Base-by-base conservation (phyloP, 2,329 filamentous ascomycete genomes). In the Macrophomina pseudophaseolina region DNA sequence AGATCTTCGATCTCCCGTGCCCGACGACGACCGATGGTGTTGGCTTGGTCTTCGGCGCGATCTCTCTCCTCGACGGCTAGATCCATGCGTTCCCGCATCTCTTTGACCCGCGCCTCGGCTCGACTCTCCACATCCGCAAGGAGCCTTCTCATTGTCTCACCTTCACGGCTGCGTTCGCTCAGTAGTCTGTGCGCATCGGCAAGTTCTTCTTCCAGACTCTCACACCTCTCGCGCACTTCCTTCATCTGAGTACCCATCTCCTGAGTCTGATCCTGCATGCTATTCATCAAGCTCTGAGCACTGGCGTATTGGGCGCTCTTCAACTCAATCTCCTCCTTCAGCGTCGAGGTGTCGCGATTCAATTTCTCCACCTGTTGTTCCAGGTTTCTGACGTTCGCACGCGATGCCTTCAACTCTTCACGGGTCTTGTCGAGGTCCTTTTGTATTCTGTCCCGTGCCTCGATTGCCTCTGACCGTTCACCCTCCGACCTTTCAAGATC, bases 51-150 rank as follows among this genome's bases (percentile, higher is more conserved):
- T 78, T 99, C 94, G 2, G 93, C 90, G 2, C 93, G 88, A 76
- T 99, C 95, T 18, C 95, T 88, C 78, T 99, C 95, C 76, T 97
- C 94, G n/a, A 97, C 86, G 0, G 94, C 94, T 1, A 91, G 85
- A 73, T 98, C 94, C 85, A 98, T 90, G 2, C 91, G 88, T 67
- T 92, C 89, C 64, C 92, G 90, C 89, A 97, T 95, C 70, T 98
- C 94, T 33, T 92, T 89, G 18, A 97, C 87, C 74, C 93, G 91
- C 68, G 84, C 83, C 70, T 98, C 94, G 1, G 94, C 89, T 9
- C 92, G 86, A 68, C 91, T 88, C 76, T 98, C 93, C 8, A 94
- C 92, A 70, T 98, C 94, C 16, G 90, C 90, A 12, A 99, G 83
- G 68, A 98, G 85, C 58, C 93, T 86, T 40, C 95, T 88, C 94